Conservation (phyloP, 2,329 filamentous ascomycete genomes). For the Drechslerella stenobrocha region DNA sequence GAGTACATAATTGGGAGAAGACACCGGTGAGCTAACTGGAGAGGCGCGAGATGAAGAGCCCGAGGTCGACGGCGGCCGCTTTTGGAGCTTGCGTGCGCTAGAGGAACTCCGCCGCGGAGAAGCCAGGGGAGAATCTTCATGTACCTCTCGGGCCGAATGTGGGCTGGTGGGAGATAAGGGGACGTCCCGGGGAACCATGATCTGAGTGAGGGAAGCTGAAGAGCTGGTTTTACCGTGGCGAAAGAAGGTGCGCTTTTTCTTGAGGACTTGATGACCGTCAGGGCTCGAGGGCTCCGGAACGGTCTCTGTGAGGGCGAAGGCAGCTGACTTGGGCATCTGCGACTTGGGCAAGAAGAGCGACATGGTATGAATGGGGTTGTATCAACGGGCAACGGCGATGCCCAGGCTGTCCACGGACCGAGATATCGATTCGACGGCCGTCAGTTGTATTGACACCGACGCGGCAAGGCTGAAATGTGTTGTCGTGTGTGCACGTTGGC, state of each 20-base stretch:
- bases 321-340: constrained; percentile 21
- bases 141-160: constrained; percentile 17
- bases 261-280: constrained; percentile 25
- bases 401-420: background rate
- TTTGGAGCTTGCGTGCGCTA: constrained; percentile 37
- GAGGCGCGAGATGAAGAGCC: constrained; percentile 21
- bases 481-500: too few species aligned
- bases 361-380: constrained; percentile 8
- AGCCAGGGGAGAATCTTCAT: constrained; percentile 15
- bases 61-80: constrained; percentile 26
- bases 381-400: background rate
- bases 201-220: constrained; percentile 31
- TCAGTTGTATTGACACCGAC: background rate
- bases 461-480: background rate
- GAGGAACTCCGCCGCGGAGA: constrained; percentile 28
- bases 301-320: constrained; percentile 8
- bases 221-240: constrained; percentile 33
- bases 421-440: too few species aligned
- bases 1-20: constrained; percentile 38
- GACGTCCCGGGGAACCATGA: constrained; percentile 26
- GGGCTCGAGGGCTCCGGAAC: background rate
- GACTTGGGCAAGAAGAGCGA: constrained; percentile 33
- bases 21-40: constrained; percentile 24
- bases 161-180: constrained; percentile 11
- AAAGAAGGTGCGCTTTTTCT: constrained; percentile 46